Evolutionary conservation across 768 basidiomycete genomes (phyloP), one percentile per base, ranked within the genome.

Genomic region (Fistulinella prunicolor): DNA sequence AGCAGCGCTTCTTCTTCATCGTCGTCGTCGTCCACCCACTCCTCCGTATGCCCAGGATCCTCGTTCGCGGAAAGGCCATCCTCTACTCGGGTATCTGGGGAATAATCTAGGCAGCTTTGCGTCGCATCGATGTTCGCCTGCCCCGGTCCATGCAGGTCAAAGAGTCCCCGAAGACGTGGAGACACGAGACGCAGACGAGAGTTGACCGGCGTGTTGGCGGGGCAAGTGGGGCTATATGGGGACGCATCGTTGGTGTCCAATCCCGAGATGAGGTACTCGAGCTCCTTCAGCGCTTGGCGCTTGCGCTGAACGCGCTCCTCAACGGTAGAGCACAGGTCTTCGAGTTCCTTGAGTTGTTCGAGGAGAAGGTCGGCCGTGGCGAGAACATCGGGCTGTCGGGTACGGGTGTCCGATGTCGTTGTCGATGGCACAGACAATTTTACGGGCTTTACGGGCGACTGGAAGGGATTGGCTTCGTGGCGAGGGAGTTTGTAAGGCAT

Each of bases 91-190:
- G 26, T n/a, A 24, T 55, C 56, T 4, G 58, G 52, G 20, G 58
- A 63, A 35, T 61, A 65, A 17, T 65, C 64, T 3, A 56, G 28
- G 20, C 54, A 47, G n/a, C 40, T 67, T 29, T 65, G 66, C 8
- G 42, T 49, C 7, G 52, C 39, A 36, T 66, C 51, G 26, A 49
- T 24, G 42, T 65, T 65, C 20, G 38, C 43, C 20, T 53, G 52
- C 3, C 66, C 59, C 2, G 64, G 64, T 17, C 63, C 64, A 14
- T 23, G 61, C 9, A 63, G 26, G 38, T 65, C 66, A 32, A 66
- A 67, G 44, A 66, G 58, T 9, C 66, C 66, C 13, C 55, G 64
- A 35, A 65, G 63, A 34, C 64, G 64, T 23, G 66, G 66, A 9
- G 66, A 55, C 16, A 54, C 29, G 9, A 39, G 32, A 21, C 42